These are phyloP conservation scores for Erodium maritimum DNA, from an alignment of 345 rosid genomes.

Conservation along the genomic window DNA sequence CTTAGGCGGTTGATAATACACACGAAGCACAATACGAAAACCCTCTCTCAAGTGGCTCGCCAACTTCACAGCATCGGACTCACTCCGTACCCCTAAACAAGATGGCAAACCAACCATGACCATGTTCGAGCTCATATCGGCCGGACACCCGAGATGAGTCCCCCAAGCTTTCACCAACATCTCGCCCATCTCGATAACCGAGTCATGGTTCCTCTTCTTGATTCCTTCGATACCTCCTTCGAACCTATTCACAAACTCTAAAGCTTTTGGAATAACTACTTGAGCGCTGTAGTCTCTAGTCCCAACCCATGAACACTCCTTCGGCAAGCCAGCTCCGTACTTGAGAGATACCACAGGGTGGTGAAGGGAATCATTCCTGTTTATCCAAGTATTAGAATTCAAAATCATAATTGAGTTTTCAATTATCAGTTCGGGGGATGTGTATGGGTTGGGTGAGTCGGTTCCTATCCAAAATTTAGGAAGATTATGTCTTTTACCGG, in stretches of 20 bases:
- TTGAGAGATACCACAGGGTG: slow-evolving; percentile 86
- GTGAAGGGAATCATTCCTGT: no score
- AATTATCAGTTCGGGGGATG: background rate
- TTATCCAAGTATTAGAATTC: no score
- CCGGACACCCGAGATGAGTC: slow-evolving; percentile 69
- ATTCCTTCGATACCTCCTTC: slow-evolving; percentile 73
- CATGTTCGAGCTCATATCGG: slow-evolving; percentile 76
- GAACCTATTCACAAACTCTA: slow-evolving; percentile 71
- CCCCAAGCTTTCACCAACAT: slow-evolving; percentile 84
- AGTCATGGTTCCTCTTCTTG: slow-evolving; percentile 69
- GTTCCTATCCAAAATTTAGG: no score
- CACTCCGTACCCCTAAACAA: slow-evolving; percentile 39
- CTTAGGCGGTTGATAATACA: slow-evolving; percentile 42
- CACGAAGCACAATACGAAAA: slow-evolving; percentile 61
- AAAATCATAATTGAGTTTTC: no score
- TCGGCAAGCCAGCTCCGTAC: slow-evolving; percentile 78
- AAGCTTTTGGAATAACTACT: slow-evolving; percentile 57
- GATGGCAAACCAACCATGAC: slow-evolving; percentile 83
- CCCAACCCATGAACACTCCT: slow-evolving; percentile 88
- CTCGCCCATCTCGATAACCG: slow-evolving; percentile 71
- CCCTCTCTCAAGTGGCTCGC: slow-evolving; percentile 52
- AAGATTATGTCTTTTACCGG: no score
- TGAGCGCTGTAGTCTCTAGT: slow-evolving; percentile 88
- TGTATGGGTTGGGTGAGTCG: no score
- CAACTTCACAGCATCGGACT: slow-evolving; percentile 39